Conservation (phyloP, 371 early-diverging fungal species). For the Apophysomyces elegans region DNA sequence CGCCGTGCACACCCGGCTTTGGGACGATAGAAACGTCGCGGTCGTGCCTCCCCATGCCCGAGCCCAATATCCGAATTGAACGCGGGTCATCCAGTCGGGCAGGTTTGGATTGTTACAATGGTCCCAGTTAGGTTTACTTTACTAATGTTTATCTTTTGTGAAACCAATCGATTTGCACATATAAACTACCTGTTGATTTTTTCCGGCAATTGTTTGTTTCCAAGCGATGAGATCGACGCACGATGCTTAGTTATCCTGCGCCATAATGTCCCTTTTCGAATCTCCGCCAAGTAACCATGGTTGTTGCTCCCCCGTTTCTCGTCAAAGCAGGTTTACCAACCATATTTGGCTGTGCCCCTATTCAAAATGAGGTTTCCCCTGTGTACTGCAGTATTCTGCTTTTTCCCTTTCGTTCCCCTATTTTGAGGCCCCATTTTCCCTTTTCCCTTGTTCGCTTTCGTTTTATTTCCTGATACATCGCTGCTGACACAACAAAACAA, state of each 20-base stretch:
- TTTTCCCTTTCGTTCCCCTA: slow-evolving; percentile 9
- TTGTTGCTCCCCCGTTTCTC: background rate
- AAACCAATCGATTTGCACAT: no score
- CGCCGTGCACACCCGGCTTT: no score
- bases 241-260: background rate
- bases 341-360: slow-evolving; percentile 6
- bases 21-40: no score
- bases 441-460: slow-evolving; percentile 6
- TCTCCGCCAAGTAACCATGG: slow-evolving; percentile 5
- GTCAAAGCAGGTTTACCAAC: slow-evolving; percentile 11
- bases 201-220: background rate
- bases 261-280: background rate
- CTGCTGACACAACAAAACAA: background rate
- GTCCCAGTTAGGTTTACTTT: no score
- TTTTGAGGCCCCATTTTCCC: background rate
- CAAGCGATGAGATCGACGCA: background rate
- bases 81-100: no score
- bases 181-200: no score
- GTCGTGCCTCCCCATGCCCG: no score
- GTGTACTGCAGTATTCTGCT: slow-evolving; percentile 8
- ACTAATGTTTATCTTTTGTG: no score
- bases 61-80: no score
- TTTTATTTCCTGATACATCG: slow-evolving; percentile 5
- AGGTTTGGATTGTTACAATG: no score
- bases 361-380: slow-evolving; percentile 7